Base-by-base conservation (phyloP, 2,329 filamentous ascomycete genomes). In the Fusarium transvaalense region DNA sequence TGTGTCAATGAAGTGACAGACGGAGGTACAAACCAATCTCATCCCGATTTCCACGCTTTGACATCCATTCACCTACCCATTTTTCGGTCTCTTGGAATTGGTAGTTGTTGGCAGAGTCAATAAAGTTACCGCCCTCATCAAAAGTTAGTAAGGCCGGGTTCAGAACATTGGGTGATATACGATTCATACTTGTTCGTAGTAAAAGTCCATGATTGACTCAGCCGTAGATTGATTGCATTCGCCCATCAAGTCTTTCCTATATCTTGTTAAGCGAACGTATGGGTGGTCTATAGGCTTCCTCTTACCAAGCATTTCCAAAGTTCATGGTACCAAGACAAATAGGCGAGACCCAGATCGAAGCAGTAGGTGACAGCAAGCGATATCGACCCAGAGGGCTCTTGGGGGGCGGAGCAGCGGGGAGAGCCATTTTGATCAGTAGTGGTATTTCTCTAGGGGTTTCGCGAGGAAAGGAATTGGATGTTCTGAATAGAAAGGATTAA, bases 51-150 rank as follows among this genome's bases (percentile, higher is more conserved):
- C 84, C 82, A 12, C 88, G 85, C 64, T 84, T 84, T 71, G 83
- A 82, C 87, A 91, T 90, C 89, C 90, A 93, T 69, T 91, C 88
- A 35, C 91, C 91, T 58, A 93, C 81, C 86, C 89, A 90, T 53
- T 73, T 77, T 77, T 92, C 90, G 1, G 86, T 87, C 76, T 91
- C 83, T 62, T 82, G 82, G 56, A 82, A 79, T 70, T 91, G 89
- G 78, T 92, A 92, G 76, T 89, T 89, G 79, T 88, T 91, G 61
- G 89, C 74, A 0, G 89, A 92, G 76, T 93, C 91, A 73, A 93
- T 89, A 77, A 93, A 92, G 78, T 93, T 93, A 25, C 91, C 91
- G 60, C 71, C 77, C 76, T 76, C 71, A 53, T 8, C 15, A 23
- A 9, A 17, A 25, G 45, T 76, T 12, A 74, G 71, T 32, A 6